These are phyloP conservation scores for Tribonema minus DNA, from an alignment of 108 stramenopile species.

Conservation along the genomic window DNA sequence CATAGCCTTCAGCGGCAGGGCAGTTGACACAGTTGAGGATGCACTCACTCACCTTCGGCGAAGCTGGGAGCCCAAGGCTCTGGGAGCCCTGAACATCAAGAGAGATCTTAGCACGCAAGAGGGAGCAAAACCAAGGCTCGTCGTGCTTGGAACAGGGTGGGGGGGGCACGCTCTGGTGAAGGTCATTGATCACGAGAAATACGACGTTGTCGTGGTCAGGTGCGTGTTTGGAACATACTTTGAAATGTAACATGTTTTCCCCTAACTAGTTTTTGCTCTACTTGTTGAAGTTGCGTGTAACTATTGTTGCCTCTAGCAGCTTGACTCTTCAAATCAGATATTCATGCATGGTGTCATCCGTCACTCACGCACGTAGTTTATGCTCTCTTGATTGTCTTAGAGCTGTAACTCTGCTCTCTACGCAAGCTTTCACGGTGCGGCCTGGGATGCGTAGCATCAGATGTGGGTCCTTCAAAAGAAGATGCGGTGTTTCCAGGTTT, in stretches of 20 bases:
- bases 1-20: slow-evolving; percentile 18
- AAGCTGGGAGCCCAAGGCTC: neutral
- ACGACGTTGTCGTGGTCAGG: slow-evolving; percentile 3
- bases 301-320: neutral
- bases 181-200: slow-evolving; percentile 60
- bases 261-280: neutral
- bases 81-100: neutral
- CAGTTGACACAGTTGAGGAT: slow-evolving; percentile 39
- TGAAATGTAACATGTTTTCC: neutral
- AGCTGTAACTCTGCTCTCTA: no score
- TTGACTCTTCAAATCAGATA: neutral
- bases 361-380: no score
- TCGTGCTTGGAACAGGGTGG: slow-evolving; percentile 90
- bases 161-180: slow-evolving; percentile 80
- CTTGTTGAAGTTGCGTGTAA: neutral
- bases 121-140: slow-evolving; percentile 54
- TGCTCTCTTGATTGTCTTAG: no score
- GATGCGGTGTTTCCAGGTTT: neutral
- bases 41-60: slow-evolving; percentile 11
- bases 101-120: neutral
- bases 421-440: no score
- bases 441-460: no score
- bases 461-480: no score
- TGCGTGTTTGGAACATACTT: slow-evolving; percentile 65
- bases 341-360: slow-evolving; percentile 16